phyloP scores from a whole-genome alignment of 345 rosid genomes.

The Acer negundo region DNA sequence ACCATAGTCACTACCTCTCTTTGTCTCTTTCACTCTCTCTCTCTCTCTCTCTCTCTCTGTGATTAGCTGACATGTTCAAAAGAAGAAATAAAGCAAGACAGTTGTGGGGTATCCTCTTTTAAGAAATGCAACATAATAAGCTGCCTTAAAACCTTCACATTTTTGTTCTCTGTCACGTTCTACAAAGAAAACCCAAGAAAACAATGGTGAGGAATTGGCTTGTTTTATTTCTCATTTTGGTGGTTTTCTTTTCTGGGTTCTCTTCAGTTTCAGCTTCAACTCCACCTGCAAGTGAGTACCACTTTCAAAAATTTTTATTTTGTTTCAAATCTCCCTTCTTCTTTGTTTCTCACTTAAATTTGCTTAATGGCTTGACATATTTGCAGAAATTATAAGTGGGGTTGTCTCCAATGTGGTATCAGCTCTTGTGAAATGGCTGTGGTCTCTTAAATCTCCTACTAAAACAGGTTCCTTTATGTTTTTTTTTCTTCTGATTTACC shows the following conservation, averaged over 20 bases:
- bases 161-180: constrained; percentile 26
- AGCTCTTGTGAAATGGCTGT: constrained; percentile 78
- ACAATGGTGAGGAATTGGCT: constrained; percentile 45
- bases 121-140: constrained; percentile 15
- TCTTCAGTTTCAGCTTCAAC: constrained; percentile 74
- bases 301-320: constrained; percentile 1
- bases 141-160: constrained; percentile 26
- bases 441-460: constrained; percentile 79
- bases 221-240: constrained; percentile 41
- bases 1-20: constrained; percentile 2
- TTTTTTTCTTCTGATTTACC: constrained; percentile 1
- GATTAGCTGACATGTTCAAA: constrained; percentile 25
- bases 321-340: not conserved
- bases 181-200: constrained; percentile 9
- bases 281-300: constrained; percentile 75
- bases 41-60: not conserved
- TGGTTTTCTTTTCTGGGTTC: constrained; percentile 48
- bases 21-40: constrained; percentile 21
- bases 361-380: constrained; percentile 15
- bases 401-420: constrained; percentile 80
- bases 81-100: constrained; percentile 7
- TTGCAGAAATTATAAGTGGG: constrained; percentile 73
- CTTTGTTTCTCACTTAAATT: not conserved
- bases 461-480: constrained; percentile 50
- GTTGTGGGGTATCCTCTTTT: constrained; percentile 34